These are phyloP conservation scores for Mycena alexandri DNA, from an alignment of 768 basidiomycete genomes.

Conservation along the genomic window DNA sequence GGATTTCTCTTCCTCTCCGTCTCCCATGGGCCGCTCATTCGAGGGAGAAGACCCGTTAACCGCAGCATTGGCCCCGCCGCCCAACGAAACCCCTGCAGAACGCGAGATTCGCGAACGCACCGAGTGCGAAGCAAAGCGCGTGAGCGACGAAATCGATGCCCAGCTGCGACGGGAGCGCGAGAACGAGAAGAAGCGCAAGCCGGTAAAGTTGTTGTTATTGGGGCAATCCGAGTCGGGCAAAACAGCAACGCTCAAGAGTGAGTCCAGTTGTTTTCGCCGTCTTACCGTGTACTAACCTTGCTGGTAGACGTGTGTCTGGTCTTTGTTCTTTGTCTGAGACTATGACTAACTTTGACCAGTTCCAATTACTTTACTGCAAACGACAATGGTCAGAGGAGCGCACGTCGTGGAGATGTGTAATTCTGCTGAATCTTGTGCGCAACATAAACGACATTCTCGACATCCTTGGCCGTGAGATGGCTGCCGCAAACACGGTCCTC, in stretches of 20 bases:
- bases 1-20: slow-evolving; percentile 8
- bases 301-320: slow-evolving; percentile 30
- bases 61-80: slow-evolving; percentile 70
- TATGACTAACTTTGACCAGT: slow-evolving; percentile 56
- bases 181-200: slow-evolving; percentile 69
- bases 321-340: background rate
- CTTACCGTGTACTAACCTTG: slow-evolving; percentile 23
- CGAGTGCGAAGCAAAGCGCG: slow-evolving; percentile 72
- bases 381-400: slow-evolving; percentile 79
- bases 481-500: slow-evolving; percentile 44
- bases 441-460: slow-evolving; percentile 77
- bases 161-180: slow-evolving; percentile 72
- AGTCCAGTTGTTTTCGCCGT: slow-evolving; percentile 31
- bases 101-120: slow-evolving; percentile 66
- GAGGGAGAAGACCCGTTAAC: slow-evolving; percentile 78
- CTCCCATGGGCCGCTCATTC: slow-evolving; percentile 32
- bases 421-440: slow-evolving; percentile 84
- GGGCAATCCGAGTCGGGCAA: slow-evolving; percentile 80
- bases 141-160: slow-evolving; percentile 84
- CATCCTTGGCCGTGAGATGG: slow-evolving; percentile 68
- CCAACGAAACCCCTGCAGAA: slow-evolving; percentile 71
- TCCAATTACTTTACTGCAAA: slow-evolving; percentile 80
- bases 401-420: slow-evolving; percentile 78
- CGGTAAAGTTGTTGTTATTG: slow-evolving; percentile 80
- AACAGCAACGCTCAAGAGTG: slow-evolving; percentile 85